phyloP scores from a whole-genome alignment of 2,329 filamentous ascomycete genomes.

The Fonsecaea pedrosoi region DNA sequence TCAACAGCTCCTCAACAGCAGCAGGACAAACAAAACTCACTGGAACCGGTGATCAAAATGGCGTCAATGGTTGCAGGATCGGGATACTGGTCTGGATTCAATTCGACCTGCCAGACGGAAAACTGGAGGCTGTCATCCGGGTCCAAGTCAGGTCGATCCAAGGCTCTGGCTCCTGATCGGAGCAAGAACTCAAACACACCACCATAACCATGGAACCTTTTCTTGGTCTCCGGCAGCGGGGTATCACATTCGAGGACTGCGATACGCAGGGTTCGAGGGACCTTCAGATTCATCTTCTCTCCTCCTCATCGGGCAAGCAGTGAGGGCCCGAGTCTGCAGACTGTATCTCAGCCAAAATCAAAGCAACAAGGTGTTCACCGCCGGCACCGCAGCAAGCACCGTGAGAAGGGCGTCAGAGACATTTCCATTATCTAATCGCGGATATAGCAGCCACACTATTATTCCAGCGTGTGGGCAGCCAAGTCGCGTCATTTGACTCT shows the following conservation, averaged over 20 bases:
- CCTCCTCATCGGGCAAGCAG: not conserved
- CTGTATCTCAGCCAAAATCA: not conserved
- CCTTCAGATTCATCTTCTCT: conserved; percentile 31
- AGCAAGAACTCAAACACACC: conserved; percentile 72
- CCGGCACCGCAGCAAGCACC: not conserved
- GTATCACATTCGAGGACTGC: conserved; percentile 89
- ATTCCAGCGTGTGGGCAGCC: not conserved
- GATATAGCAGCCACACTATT: not conserved
- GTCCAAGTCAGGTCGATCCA: conserved; percentile 47
- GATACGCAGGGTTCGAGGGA: conserved; percentile 30
- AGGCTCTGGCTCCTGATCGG: conserved; percentile 57
- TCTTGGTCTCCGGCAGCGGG: conserved; percentile 68
- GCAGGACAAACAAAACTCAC: conserved; percentile 51
- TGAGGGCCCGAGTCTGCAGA: not conserved
- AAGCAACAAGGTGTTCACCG: not conserved
- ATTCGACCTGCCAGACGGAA: conserved; percentile 73
- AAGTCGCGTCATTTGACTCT: not conserved
- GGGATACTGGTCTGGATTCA: conserved; percentile 71
- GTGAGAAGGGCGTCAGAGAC: not conserved
- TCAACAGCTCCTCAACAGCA: not conserved
- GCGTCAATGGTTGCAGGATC: conserved; percentile 77
- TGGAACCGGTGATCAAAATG: conserved; percentile 77
- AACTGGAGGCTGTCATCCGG: conserved; percentile 60
- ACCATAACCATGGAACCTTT: conserved; percentile 74
- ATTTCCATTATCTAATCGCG: conserved; percentile 6